These are phyloP conservation scores for Withania somnifera DNA, from an alignment of 305 asterid species.

Conservation along the genomic window DNA sequence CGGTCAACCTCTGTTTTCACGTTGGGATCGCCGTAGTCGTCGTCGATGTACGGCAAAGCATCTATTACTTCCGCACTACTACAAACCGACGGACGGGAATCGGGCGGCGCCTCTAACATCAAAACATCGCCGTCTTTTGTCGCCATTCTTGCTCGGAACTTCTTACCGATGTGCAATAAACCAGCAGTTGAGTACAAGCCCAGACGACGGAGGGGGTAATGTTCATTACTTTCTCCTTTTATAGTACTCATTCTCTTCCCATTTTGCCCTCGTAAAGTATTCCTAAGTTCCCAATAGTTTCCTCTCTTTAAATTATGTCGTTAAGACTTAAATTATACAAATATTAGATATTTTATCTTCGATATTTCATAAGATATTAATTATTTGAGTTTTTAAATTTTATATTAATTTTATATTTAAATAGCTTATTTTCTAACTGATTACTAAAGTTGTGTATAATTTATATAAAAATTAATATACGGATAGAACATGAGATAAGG, in stretches of 20 bases:
- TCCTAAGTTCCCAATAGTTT: background rate
- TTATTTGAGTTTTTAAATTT: too few relatives aligned
- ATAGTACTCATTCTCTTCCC: background rate
- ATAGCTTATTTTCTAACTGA: too few relatives aligned
- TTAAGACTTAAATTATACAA: too few relatives aligned
- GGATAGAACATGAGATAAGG: too few relatives aligned
- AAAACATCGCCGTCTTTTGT: conserved; percentile 37
- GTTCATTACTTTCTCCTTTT: background rate
- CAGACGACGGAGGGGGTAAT: background rate
- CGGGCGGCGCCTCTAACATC: conserved; percentile 89
- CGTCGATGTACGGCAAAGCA: conserved; percentile 90
- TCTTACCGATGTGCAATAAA: background rate
- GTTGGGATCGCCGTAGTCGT: conserved; percentile 68
- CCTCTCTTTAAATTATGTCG: too few relatives aligned
- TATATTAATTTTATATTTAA: too few relatives aligned
- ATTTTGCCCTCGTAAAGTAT: background rate
- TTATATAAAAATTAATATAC: too few relatives aligned
- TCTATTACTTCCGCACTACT: conserved; percentile 50
- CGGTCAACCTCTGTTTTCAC: conserved; percentile 79
- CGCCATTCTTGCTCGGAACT: conserved; percentile 11
- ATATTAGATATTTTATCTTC: too few relatives aligned
- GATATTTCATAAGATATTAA: too few relatives aligned
- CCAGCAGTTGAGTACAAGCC: background rate
- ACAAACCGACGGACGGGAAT: conserved; percentile 20
- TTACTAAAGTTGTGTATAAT: too few relatives aligned